Percentiles rank a stretch among this genome's conserved stretches.
phyloP scores from a whole-genome alignment of 208 protist genomes.

The Leishmania martiniquensis region DNA sequence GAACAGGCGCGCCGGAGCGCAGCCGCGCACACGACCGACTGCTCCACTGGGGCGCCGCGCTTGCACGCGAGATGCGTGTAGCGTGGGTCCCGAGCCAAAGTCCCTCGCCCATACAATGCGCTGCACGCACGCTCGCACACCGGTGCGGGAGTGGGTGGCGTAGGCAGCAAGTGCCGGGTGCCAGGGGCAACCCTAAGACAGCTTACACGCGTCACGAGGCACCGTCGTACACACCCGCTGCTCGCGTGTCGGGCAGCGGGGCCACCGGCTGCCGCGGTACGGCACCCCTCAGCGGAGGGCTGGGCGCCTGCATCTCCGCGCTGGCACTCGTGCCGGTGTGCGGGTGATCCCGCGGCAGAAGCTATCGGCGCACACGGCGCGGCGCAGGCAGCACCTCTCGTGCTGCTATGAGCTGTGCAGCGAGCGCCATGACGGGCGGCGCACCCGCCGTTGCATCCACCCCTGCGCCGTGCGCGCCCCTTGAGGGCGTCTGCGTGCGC shows the following conservation, averaged over 20 bases:
- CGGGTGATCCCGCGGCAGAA: constrained; percentile 31
- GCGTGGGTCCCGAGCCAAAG: constrained; percentile 73
- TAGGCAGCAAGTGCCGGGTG: constrained; percentile 65
- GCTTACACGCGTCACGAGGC: constrained; percentile 25
- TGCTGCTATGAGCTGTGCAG: constrained; percentile 7
- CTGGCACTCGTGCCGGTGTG: constrained; percentile 24
- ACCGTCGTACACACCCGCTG: constrained; percentile 38
- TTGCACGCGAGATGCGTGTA: constrained; percentile 17
- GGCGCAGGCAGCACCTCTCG: constrained; percentile 8
- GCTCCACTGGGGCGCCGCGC: constrained; percentile 29
- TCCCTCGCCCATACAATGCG: constrained; percentile 51
- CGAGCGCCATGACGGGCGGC: constrained; percentile 20
- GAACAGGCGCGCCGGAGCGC: constrained; percentile 4
- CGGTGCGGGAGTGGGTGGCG: constrained; percentile 1
- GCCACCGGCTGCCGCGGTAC: constrained; percentile 33
- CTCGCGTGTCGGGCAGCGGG: constrained; percentile 29
- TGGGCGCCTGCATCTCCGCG: constrained; percentile 26
- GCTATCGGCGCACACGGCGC: constrained; percentile 21
- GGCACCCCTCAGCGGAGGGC: constrained; percentile 25
- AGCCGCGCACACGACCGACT: constrained; percentile 29
- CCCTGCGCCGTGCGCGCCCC: neutral
- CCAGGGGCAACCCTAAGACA: constrained; percentile 33
- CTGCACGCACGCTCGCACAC: constrained; percentile 3
- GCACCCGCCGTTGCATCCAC: constrained; percentile 32
- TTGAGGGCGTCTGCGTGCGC: constrained; percentile 1